phyloP scores from a whole-genome alignment of 768 basidiomycete genomes.

The Hypholoma fasciculare region DNA sequence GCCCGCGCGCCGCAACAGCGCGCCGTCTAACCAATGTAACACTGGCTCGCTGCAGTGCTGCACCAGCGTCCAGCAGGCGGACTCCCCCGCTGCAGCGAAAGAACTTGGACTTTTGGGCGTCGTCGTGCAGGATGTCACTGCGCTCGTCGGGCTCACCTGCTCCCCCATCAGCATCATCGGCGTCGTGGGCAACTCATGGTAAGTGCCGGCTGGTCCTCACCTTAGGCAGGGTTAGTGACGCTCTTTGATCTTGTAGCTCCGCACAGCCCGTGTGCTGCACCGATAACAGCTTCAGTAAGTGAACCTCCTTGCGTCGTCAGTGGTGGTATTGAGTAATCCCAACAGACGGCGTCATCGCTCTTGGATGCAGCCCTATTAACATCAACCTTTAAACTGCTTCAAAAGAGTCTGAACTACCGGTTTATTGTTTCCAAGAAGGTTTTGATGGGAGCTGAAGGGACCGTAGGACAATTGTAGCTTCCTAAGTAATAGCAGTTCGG shows the following conservation, averaged over 20 bases:
- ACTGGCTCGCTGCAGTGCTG: conserved; percentile 28
- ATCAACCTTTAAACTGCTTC: no score
- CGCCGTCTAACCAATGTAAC: conserved; percentile 16
- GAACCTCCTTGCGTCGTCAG: no score
- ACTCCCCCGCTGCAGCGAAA: neutral
- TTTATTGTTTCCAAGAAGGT: no score
- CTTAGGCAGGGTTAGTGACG: conserved; percentile 5
- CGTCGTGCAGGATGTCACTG: conserved; percentile 18
- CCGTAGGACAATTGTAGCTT: no score
- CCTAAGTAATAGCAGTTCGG: no score
- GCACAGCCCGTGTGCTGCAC: conserved; percentile 19
- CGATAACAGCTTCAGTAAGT: conserved; percentile 17
- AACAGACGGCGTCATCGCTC: no score
- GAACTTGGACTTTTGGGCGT: conserved; percentile 22
- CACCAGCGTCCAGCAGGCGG: conserved; percentile 19
- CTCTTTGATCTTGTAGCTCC: conserved; percentile 3
- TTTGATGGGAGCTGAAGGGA: no score
- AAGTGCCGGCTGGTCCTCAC: neutral
- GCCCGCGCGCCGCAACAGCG: neutral
- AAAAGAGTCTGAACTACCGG: neutral
- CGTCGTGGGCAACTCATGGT: conserved; percentile 19
- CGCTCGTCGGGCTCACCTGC: conserved; percentile 23
- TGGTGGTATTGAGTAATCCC: no score
- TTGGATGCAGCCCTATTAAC: neutral
- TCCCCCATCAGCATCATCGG: conserved; percentile 24